These are phyloP conservation scores for Microglena sp. DNA, from an alignment of 139 green algal species.

Conservation along the genomic window DNA sequence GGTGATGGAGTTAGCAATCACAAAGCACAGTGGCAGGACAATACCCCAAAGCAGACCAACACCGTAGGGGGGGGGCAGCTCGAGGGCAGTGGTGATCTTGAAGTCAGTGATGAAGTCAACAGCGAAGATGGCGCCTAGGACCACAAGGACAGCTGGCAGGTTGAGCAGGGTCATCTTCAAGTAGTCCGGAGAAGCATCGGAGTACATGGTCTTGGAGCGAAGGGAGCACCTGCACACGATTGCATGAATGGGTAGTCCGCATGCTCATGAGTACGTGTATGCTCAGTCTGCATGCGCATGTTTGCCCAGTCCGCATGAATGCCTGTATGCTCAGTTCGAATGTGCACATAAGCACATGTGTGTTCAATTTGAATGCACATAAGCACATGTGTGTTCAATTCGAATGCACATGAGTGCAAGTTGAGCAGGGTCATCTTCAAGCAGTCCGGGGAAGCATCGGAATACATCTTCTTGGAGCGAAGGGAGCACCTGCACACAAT, in stretches of 20 bases:
- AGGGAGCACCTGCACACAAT: too few species aligned
- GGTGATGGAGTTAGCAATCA: slow-evolving; percentile 68
- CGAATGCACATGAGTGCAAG: too few species aligned
- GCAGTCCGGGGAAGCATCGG: too few species aligned
- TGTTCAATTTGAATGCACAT: slow-evolving; percentile 10
- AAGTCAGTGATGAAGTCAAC: slow-evolving; percentile 82
- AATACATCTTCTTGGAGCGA: too few species aligned
- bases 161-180: slow-evolving; percentile 77
- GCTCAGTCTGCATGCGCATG: not conserved
- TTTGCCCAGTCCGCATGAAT: too few species aligned
- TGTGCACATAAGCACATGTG: too few species aligned
- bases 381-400: not conserved
- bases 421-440: slow-evolving; percentile 72
- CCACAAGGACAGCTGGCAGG: slow-evolving; percentile 61
- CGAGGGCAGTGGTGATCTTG: slow-evolving; percentile 58
- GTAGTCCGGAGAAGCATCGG: slow-evolving; percentile 51
- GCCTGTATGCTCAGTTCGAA: too few species aligned
- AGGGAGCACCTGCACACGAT: too few species aligned
- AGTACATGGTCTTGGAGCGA: not conserved
- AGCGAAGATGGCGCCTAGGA: slow-evolving; percentile 64
- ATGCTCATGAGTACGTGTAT: not conserved
- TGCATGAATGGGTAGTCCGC: too few species aligned
- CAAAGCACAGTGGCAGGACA: slow-evolving; percentile 66
- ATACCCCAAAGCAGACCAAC: slow-evolving; percentile 70
- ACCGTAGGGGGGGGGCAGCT: slow-evolving; percentile 74